phyloP scores from a whole-genome alignment of 2,329 filamentous ascomycete genomes.

The Aspergillus japonicus region DNA sequence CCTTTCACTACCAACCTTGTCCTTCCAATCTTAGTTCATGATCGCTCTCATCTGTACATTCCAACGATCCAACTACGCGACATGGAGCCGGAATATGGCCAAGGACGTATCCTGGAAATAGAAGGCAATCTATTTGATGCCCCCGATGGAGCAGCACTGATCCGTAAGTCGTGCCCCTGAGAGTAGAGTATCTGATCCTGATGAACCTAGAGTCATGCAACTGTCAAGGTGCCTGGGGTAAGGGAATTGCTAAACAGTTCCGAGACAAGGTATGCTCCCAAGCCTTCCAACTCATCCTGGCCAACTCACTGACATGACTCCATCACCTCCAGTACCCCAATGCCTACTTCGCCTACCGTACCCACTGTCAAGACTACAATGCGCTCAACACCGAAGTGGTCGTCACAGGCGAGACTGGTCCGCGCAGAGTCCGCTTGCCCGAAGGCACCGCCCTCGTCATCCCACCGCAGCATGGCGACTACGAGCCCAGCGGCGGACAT shows the following conservation, averaged over 20 bases:
- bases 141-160: conserved; percentile 50
- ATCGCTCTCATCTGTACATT: neutral
- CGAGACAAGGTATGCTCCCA: conserved; percentile 32
- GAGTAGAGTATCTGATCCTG: neutral
- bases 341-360: conserved; percentile 50
- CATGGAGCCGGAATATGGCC: neutral
- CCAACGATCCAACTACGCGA: neutral
- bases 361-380: conserved; percentile 45
- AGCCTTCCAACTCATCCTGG: neutral
- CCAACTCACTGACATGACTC: neutral
- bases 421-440: conserved; percentile 24
- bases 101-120: conserved; percentile 28
- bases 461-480: conserved; percentile 45
- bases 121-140: conserved; percentile 55
- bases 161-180: conserved; percentile 40
- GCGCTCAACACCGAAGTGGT: conserved; percentile 13
- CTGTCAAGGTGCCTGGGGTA: conserved; percentile 56
- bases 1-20: neutral
- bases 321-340: conserved; percentile 46
- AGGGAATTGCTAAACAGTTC: conserved; percentile 58
- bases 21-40: neutral
- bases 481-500: conserved; percentile 15
- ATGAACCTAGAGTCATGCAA: conserved; percentile 56
- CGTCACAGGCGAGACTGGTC: conserved; percentile 4
- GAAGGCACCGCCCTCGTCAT: conserved; percentile 56